A percentile compares a stretch with the other conserved stretches of the same genome.
Conservation (phyloP, 2,329 filamentous ascomycete genomes). For the Dothidotthia symphoricarpi region DNA sequence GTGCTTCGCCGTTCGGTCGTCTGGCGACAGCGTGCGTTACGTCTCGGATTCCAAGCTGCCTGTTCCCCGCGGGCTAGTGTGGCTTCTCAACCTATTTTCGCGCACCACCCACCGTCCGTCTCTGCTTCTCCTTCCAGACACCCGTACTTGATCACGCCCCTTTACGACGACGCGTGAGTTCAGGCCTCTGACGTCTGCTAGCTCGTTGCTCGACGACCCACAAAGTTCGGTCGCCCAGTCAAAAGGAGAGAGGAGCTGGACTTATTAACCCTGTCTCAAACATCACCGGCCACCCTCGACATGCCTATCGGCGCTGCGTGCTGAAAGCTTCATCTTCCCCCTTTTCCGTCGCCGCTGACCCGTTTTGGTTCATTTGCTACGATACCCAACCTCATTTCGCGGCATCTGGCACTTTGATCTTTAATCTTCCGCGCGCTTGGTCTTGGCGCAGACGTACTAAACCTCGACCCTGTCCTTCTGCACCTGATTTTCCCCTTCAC, state of each 20-base stretch:
- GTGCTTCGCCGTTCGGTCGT: too few species aligned
- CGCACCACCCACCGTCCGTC: not conserved
- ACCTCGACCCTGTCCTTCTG: constrained; percentile 17
- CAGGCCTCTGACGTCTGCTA: constrained; percentile 15
- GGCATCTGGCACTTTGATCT: constrained; percentile 12
- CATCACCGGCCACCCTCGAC: constrained; percentile 20
- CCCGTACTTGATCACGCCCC: not conserved
- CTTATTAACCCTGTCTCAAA: constrained; percentile 21
- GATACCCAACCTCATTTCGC: constrained; percentile 16
- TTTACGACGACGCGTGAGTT: constrained; percentile 7
- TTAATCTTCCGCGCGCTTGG: constrained; percentile 18
- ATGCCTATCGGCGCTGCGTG: constrained; percentile 18
- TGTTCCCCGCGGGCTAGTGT: not conserved
- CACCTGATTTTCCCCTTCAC: constrained; percentile 27
- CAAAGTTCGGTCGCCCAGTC: constrained; percentile 25
- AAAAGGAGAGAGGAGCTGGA: constrained; percentile 30
- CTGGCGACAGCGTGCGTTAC: too few species aligned
- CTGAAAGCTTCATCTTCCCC: constrained; percentile 13
- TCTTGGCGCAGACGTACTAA: constrained; percentile 27
- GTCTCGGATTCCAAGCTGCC: constrained; percentile 1
- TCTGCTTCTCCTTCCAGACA: not conserved
- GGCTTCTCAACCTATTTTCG: too few species aligned
- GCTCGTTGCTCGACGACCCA: constrained; percentile 20
- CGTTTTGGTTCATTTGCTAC: constrained; percentile 8
- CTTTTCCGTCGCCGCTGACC: constrained; percentile 10